phyloP scores from a whole-genome alignment of 2,329 filamentous ascomycete species.

The Penicillium olsonii region DNA sequence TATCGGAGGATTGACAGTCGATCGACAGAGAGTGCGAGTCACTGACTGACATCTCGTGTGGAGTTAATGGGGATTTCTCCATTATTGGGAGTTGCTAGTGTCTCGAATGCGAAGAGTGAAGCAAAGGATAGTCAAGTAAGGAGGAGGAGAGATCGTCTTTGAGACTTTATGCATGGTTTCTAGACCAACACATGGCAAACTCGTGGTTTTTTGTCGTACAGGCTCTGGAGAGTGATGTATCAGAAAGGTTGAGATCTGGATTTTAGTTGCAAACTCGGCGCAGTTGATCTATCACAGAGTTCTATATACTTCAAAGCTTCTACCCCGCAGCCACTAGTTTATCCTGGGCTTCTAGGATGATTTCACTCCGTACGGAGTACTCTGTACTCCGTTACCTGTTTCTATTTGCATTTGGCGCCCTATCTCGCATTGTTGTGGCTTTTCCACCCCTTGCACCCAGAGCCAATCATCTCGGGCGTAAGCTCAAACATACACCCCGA shows the following conservation, averaged over 20 bases:
- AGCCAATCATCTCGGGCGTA: not conserved
- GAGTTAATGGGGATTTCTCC: slow-evolving; percentile 12
- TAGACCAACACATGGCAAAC: slow-evolving; percentile 7
- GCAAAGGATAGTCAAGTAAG: not conserved
- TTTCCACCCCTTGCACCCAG: not conserved
- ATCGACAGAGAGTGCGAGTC: slow-evolving; percentile 10
- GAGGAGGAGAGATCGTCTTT: slow-evolving; percentile 2
- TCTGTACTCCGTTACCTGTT: too few species aligned
- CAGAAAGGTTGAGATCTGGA: not conserved
- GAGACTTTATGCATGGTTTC: slow-evolving; percentile 19
- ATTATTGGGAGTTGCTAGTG: slow-evolving; percentile 1
- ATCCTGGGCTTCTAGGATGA: not conserved
- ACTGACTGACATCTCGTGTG: slow-evolving; percentile 13
- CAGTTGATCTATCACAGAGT: slow-evolving; percentile 4
- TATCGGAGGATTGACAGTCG: slow-evolving; percentile 5
- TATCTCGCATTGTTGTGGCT: too few species aligned
- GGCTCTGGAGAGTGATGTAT: slow-evolving; percentile 1
- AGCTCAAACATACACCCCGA: too few species aligned
- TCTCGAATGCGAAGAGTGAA: not conserved
- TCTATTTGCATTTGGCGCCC: too few species aligned
- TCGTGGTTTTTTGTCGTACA: slow-evolving; percentile 17
- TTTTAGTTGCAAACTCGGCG: not conserved
- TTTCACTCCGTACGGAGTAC: too few species aligned
- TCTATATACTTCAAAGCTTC: too few species aligned
- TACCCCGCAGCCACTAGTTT: not conserved